Evolutionary conservation across 768 basidiomycete species (phyloP), one percentile per base, ranked within the genome.

Genomic region (Mycena pura): DNA sequence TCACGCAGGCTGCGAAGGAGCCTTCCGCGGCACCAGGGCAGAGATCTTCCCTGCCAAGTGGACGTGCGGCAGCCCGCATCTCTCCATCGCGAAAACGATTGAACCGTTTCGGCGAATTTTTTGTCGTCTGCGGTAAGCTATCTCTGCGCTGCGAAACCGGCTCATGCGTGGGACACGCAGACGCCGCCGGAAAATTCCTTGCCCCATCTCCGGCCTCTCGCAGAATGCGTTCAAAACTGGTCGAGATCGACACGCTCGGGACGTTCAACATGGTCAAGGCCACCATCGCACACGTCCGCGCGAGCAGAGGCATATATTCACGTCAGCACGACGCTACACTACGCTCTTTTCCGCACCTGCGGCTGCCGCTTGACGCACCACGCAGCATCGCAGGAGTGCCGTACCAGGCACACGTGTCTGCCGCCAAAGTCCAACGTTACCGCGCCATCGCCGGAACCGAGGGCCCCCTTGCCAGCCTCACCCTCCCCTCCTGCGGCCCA

Each of bases 181-280:
- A 93, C 62, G 95, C 95, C 39, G 96, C 96, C 58, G 96, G 96
- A 3, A 99, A 99, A 78, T 99, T 98, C 78, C 81, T 99, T 25
- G 90, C 91, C 2, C 95, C 15, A 92, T 96, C 58, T 85, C 86
- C 36, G 85, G 82, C 2, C 82, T 97, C 60, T 95, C 93, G 3
- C 88, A 92, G 72, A 95, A 94, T 70, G 96, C 88, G 2, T 98
- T 98, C 82, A 85, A 80, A 71, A 95, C 95, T 1, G 31, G 81
- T 98, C 59, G 93, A 95, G 71, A 98, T 98, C 68, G 96, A 99
- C 75, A 90, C 93, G 10, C 80, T 97, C 27, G 96, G 96, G 11
- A 95, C 94, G 6, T 98, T 86, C 78, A 90, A 97, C 76, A 98
- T 95, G 5, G 84, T 97, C 75, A 98, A 98, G 72, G 95, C 95